phyloP scores from a whole-genome alignment of 805 yeast species.

The Ogataea naganishii region DNA sequence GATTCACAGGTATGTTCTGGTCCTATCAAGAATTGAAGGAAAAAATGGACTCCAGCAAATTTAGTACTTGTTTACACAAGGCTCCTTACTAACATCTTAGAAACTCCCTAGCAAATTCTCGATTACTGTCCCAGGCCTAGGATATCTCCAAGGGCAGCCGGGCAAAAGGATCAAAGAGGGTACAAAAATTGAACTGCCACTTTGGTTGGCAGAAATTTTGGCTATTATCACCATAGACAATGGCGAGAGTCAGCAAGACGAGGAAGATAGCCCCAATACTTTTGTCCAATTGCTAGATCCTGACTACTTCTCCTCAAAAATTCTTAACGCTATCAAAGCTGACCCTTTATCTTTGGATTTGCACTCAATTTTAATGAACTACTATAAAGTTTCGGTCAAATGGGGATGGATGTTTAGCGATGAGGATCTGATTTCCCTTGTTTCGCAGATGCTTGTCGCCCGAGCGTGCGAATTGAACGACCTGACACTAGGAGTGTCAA shows the following conservation, averaged over 20 bases:
- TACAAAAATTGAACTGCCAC: slow-evolving; percentile 67
- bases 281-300: slow-evolving; percentile 69
- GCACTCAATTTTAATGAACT: slow-evolving; percentile 57
- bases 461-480: slow-evolving; percentile 69
- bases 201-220: slow-evolving; percentile 80
- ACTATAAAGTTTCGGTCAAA: slow-evolving; percentile 58
- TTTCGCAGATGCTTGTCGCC: slow-evolving; percentile 42
- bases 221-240: slow-evolving; percentile 40
- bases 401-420: slow-evolving; percentile 75
- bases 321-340: slow-evolving; percentile 75
- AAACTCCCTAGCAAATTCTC: slow-evolving; percentile 76
- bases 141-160: slow-evolving; percentile 74
- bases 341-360: slow-evolving; percentile 60
- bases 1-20: slow-evolving; percentile 40
- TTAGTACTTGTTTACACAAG: slow-evolving; percentile 4
- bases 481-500: slow-evolving; percentile 45
- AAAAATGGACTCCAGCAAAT: no score
- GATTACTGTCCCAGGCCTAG: slow-evolving; percentile 76
- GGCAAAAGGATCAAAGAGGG: slow-evolving; percentile 50
- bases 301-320: slow-evolving; percentile 52
- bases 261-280: slow-evolving; percentile 27
- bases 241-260: slow-evolving; percentile 22
- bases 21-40: no score
- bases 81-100: slow-evolving; percentile 13
- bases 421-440: slow-evolving; percentile 43